Base-by-base conservation (phyloP, 495 filamentous ascomycete species). In the Penicillium angulare region DNA sequence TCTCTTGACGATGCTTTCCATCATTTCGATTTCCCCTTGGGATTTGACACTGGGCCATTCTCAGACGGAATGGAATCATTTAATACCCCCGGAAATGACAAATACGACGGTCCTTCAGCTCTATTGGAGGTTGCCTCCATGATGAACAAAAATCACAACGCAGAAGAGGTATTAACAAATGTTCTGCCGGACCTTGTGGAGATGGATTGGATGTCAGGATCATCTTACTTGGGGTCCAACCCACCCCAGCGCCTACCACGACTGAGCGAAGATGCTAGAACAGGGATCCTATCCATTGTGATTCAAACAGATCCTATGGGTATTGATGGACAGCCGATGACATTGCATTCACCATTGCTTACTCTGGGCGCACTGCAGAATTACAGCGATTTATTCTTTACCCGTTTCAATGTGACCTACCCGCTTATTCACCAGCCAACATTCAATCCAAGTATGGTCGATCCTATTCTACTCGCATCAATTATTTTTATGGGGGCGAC, bases 341-440 rank as follows among this genome's bases (percentile, higher is more conserved):
- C 65, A 15, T 46, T 65, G 16, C 66, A 74, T 35, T 74, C 80
- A 22, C 74, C 76, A 8, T 52, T 83, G 2, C 65, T 82, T 31
- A 73, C 69, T 3, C 63, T 77, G 4, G 43, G 57, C 5, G 63
- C 73, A 0, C 60, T 83, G 21, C 81, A 82, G 49, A 60, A 57
- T 18, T 81, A 79, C 53, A 70, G 67, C 27, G 76, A 84, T 48
- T 60, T 82, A 21, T 82, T 75, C 59, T 83, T 82, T 47, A 69
- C 61, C 7, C 76, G 73, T 8, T 80, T 82, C 52, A 82, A 84
- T 55, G 63, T 68, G 0, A 66, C 74, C 24, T 82, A 83, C 50
- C 79, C 78, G 1, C 67, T 81, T 2, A 70, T 83, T 47, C 75
- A 82, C 48, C 68, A 69, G 47, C 59, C 74, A 5, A 80, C 78